These are phyloP conservation scores for Fusarium tupiense DNA, from an alignment of 2,329 filamentous ascomycete species.

Conservation along the genomic window DNA sequence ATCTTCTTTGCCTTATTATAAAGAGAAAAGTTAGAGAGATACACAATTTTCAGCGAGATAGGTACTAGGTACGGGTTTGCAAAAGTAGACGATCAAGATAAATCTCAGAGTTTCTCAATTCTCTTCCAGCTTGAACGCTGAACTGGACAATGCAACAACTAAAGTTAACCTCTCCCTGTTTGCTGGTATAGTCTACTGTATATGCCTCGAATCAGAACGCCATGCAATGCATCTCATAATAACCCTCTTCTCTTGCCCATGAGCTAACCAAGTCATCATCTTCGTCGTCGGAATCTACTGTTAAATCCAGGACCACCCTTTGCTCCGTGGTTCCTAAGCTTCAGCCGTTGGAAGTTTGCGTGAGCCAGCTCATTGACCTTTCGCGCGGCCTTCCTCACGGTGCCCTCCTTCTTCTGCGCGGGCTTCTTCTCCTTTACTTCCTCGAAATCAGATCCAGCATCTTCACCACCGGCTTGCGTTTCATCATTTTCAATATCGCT, in stretches of 20 bases:
- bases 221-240: constrained; percentile 24
- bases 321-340: constrained; percentile 69
- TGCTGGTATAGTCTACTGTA: constrained; percentile 17
- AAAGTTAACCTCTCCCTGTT: not conserved
- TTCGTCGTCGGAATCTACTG: constrained; percentile 66
- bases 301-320: constrained; percentile 68
- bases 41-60: not conserved
- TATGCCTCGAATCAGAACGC: constrained; percentile 26
- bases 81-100: not conserved
- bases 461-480: constrained; percentile 38
- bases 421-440: constrained; percentile 28
- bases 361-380: constrained; percentile 73
- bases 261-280: constrained; percentile 28
- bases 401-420: constrained; percentile 51
- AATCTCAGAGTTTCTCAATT: not conserved
- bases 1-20: not conserved
- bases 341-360: constrained; percentile 73
- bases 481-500: constrained; percentile 51
- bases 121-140: not conserved
- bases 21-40: not conserved
- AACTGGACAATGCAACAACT: not conserved
- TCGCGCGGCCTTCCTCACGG: constrained; percentile 61
- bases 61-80: not conserved
- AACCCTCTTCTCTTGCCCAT: not conserved
- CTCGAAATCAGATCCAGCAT: constrained; percentile 36